Base-by-base conservation (phyloP, 2,329 filamentous ascomycete species). In the Paecilomyces dactylethromorphus region DNA sequence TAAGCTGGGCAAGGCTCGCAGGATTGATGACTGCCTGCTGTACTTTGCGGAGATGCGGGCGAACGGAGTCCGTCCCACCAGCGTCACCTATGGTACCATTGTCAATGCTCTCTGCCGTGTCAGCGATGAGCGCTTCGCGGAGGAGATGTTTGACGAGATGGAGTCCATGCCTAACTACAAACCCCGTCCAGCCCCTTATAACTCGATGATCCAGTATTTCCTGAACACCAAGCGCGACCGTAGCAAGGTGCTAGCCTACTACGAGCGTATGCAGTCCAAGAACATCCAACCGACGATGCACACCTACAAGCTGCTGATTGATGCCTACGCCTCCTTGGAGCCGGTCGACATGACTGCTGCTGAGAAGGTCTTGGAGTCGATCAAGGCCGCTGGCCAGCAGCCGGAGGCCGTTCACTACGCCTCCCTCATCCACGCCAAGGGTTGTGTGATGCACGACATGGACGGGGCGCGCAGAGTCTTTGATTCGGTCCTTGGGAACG, bases 201-300 rank as follows among this genome's bases (percentile, higher is more conserved):
- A 99, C 81, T 96, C 91, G 76, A 90, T 99, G 87, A 99, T 99
- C 86, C 94, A 99, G 74, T 97, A 96, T 79, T 99, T 97, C 84
- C 82, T 97, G 66, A 96, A 91, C 59, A 97, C 93, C 58, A 97
- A 97, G 84, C 91, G 92, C 56, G 93, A 99, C 75, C 93, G 94
- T 78, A 79, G 82, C 74, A 97, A 97, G 85, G 93, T 97, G 4
- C 82, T 99, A 24, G 83, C 87, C 32, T 99, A 97, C 82, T 97
- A 96, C 72, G 88, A 96, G 75, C 90, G 93, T 62, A 97, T 99
- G 94, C 86, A 88, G 72, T 82, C 85, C 22, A 90, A 88, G 78
- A 86, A 87, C 58, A 99, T 99, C 71, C 81, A 89, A 60, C 93
- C 94, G 1, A 97, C 94, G 0, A 89, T 91, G 62, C 94, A 99